Conservation (phyloP, 345 rosid genomes). For the Pugionium dolabratum region DNA sequence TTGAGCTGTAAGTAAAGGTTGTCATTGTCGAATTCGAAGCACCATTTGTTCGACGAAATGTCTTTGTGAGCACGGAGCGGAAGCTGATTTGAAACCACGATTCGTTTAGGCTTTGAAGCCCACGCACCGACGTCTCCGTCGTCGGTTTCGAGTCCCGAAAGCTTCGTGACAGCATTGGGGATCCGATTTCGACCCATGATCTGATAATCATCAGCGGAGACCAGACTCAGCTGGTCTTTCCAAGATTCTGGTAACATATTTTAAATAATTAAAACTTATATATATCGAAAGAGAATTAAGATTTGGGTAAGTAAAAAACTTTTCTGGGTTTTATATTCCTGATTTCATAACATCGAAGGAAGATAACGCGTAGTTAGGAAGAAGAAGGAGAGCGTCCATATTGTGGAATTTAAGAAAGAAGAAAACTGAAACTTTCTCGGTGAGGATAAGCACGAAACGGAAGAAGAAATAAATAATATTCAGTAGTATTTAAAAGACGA, state of each 20-base stretch:
- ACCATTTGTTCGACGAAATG: constrained; percentile 28
- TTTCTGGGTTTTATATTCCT: constrained; percentile 9
- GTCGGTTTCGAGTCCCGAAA: constrained; percentile 51
- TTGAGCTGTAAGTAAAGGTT: no score
- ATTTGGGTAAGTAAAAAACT: background rate
- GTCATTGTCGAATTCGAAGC: no score
- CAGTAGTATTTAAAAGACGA: background rate
- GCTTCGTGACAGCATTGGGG: constrained; percentile 52
- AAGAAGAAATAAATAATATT: constrained; percentile 1
- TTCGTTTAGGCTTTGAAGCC: constrained; percentile 31
- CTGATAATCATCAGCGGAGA: constrained; percentile 62
- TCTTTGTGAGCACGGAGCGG: constrained; percentile 51
- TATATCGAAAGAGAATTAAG: background rate
- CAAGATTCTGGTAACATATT: constrained; percentile 48
- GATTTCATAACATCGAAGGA: constrained; percentile 30
- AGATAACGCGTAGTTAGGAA: constrained; percentile 23
- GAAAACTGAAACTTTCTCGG: constrained; percentile 35
- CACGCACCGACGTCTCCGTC: constrained; percentile 26
- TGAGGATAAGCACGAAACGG: constrained; percentile 52
- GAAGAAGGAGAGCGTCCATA: constrained; percentile 30
- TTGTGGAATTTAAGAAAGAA: constrained; percentile 34
- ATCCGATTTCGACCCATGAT: constrained; percentile 51
- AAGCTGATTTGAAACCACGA: constrained; percentile 68
- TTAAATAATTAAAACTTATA: no score
- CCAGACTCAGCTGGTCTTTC: constrained; percentile 55